Evolutionary conservation across 1,139 yeast species (phyloP).

Genomic region (Debaryomyces nepalensis): DNA sequence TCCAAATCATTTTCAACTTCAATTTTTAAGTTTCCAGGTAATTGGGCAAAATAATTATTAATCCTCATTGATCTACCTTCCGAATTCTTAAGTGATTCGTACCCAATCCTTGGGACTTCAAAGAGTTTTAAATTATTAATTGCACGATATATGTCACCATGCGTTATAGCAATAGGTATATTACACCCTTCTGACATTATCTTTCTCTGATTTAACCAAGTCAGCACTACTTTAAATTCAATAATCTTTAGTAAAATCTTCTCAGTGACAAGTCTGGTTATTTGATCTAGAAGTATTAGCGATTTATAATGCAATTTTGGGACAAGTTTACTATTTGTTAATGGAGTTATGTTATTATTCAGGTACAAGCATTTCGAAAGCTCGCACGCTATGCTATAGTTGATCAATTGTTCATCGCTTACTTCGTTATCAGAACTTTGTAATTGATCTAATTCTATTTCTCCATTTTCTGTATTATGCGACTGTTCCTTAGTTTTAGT

Average conservation of each 20-base stretch:
- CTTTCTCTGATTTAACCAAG: constrained; percentile 15
- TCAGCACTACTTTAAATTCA: constrained; percentile 13
- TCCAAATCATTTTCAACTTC: constrained; percentile 7
- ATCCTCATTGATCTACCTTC: constrained; percentile 10
- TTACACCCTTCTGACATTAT: background rate
- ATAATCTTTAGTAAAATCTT: constrained; percentile 15
- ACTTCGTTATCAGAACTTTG: too few species aligned
- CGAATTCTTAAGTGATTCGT: background rate
- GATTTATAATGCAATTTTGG: constrained; percentile 20
- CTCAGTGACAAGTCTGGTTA: constrained; percentile 13
- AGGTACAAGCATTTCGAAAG: constrained; percentile 14
- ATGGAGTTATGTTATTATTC: constrained; percentile 14
- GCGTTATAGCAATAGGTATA: constrained; percentile 9
- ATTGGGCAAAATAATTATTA: constrained; percentile 9
- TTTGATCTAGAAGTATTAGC: constrained; percentile 17
- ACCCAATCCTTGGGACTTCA: constrained; percentile 12
- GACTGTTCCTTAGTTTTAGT: constrained; percentile 3
- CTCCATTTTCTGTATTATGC: background rate
- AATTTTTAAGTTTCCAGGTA: constrained; percentile 12
- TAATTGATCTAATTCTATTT: constrained; percentile 1
- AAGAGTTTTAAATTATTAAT: constrained; percentile 8
- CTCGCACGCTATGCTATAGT: constrained; percentile 12
- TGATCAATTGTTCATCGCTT: constrained; percentile 11
- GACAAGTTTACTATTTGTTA: constrained; percentile 10
- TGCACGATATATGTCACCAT: constrained; percentile 10